Conservation (phyloP, 805 yeast genomes). For the Zygotorulaspora danielsina region DNA sequence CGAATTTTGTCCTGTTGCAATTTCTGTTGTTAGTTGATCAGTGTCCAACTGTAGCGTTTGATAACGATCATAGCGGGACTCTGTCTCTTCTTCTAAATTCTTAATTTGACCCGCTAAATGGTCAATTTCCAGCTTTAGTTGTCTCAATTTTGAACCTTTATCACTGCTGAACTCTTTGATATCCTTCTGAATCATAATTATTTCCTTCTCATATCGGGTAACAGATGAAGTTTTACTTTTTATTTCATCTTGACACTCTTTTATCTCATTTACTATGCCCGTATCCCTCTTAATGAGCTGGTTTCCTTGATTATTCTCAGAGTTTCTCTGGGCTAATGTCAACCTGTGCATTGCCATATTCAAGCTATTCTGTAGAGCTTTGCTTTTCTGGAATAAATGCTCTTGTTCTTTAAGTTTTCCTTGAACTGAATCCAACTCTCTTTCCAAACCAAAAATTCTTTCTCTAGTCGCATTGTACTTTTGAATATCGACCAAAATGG, state of each 20-base stretch:
- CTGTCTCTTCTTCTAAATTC: constrained; percentile 39
- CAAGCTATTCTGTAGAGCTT: constrained; percentile 53
- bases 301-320: constrained; percentile 54
- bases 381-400: constrained; percentile 46
- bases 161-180: constrained; percentile 75
- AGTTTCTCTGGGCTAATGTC: constrained; percentile 49
- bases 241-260: constrained; percentile 39
- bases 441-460: constrained; percentile 41
- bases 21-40: constrained; percentile 63
- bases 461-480: constrained; percentile 48
- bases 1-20: constrained; percentile 43
- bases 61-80: constrained; percentile 46
- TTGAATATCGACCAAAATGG: constrained; percentile 62
- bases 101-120: constrained; percentile 38
- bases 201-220: constrained; percentile 39
- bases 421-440: constrained; percentile 40
- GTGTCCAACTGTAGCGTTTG: constrained; percentile 64
- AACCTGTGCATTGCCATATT: constrained; percentile 57
- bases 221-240: constrained; percentile 35
- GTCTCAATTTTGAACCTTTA: constrained; percentile 73
- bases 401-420: constrained; percentile 42
- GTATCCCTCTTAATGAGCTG: constrained; percentile 49
- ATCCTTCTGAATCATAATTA: constrained; percentile 60
- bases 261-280: constrained; percentile 44
- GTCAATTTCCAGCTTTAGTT: constrained; percentile 51